Evolutionary conservation across 2,329 filamentous ascomycete genomes (phyloP).

Genomic region (Aschersonia sp.): DNA sequence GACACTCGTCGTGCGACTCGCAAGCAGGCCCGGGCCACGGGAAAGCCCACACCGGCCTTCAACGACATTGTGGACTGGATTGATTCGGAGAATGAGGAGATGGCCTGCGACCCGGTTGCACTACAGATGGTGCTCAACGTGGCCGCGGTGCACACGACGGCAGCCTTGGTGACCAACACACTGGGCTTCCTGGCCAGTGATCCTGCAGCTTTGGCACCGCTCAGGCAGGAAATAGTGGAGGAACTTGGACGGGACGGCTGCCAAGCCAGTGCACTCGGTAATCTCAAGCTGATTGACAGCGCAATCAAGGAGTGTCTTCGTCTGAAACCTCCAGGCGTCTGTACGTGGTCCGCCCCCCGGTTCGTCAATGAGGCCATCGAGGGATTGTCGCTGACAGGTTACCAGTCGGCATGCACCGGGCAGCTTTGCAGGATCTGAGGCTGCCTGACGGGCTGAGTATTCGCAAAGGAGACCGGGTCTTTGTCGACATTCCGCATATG

Average conservation of each 20-base stretch:
- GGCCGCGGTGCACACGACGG: conserved; percentile 4
- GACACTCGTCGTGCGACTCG: conserved; percentile 3
- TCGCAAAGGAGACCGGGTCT: conserved; percentile 4
- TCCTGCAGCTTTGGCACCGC: conserved; percentile 1
- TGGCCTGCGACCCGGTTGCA: conserved; percentile 5
- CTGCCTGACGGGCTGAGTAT: conserved; percentile 2
- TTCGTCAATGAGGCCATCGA: neutral
- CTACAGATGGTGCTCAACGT: conserved; percentile 6
- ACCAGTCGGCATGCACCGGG: conserved; percentile 5
- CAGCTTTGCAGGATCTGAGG: conserved; percentile 3
- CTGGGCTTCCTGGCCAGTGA: conserved; percentile 3
- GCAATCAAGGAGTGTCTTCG: conserved; percentile 5
- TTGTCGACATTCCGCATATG: conserved; percentile 6
- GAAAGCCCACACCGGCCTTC: neutral
- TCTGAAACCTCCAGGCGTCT: conserved; percentile 4
- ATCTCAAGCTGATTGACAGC: conserved; percentile 5
- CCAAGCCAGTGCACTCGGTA: conserved; percentile 3
- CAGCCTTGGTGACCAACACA: conserved; percentile 5
- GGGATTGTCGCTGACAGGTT: neutral
- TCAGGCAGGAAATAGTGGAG: conserved; percentile 2
- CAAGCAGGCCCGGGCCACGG: neutral
- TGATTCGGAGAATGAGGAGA: conserved; percentile 4
- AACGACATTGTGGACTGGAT: conserved; percentile 6
- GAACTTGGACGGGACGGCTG: conserved; percentile 3
- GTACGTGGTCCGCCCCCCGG: neutral